Evolutionary conservation across 2,329 filamentous ascomycete species (phyloP).

Genomic region (Pestalotiopsis sp.): DNA sequence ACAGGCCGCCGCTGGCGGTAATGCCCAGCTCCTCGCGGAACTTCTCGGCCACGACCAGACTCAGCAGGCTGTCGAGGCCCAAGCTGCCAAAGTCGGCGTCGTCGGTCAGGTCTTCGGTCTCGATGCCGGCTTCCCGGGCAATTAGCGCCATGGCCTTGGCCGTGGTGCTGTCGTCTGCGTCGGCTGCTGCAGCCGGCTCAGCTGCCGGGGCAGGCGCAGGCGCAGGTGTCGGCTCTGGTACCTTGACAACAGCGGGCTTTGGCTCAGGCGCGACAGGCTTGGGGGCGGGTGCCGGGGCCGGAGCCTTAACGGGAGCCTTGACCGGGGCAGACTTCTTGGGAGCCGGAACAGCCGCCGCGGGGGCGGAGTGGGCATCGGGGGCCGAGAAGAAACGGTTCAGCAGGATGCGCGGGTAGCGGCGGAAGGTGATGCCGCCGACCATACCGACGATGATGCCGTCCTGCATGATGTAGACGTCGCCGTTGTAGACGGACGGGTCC

Average conservation of each 20-base stretch:
- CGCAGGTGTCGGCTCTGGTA: neutral
- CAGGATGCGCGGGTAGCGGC: slow-evolving; percentile 35
- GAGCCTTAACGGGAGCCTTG: neutral
- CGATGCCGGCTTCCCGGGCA: slow-evolving; percentile 59
- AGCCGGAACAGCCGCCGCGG: neutral
- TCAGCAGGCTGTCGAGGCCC: slow-evolving; percentile 40
- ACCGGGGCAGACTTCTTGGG: neutral
- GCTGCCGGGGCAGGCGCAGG: neutral
- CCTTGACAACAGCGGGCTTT: neutral
- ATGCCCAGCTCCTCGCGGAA: slow-evolving; percentile 32
- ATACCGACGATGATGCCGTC: slow-evolving; percentile 34
- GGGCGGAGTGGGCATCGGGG: slow-evolving; percentile 22
- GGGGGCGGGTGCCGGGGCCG: neutral
- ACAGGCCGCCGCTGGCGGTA: slow-evolving; percentile 28
- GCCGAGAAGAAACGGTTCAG: slow-evolving; percentile 41
- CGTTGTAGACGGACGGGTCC: slow-evolving; percentile 27
- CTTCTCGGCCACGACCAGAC: slow-evolving; percentile 34
- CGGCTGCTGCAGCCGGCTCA: slow-evolving; percentile 18
- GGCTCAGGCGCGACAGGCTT: neutral
- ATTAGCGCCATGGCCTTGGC: slow-evolving; percentile 38
- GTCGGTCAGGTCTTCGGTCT: slow-evolving; percentile 45
- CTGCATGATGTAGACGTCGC: slow-evolving; percentile 38
- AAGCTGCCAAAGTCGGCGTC: slow-evolving; percentile 35
- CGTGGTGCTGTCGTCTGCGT: slow-evolving; percentile 28
- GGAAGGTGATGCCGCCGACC: slow-evolving; percentile 36